Evolutionary conservation across 2,329 filamentous ascomycete species (phyloP).

Genomic region (Westerdykella ornata): DNA sequence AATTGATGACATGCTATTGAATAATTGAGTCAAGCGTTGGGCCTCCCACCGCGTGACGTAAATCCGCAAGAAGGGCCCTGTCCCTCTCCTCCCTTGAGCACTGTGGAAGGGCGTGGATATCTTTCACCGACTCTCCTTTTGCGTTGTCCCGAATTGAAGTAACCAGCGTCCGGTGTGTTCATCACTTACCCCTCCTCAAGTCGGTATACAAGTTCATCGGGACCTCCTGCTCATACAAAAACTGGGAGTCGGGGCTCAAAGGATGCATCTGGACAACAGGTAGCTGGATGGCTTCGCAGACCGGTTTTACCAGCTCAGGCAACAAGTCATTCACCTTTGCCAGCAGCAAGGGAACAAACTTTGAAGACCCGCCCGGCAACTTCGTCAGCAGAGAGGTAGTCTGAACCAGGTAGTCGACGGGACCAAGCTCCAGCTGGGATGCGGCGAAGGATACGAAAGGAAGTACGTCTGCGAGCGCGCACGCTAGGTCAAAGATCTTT

Average conservation of each 20-base stretch:
- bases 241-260: conserved; percentile 20
- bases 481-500: conserved; percentile 28
- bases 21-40: no score
- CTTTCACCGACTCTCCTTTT: no score
- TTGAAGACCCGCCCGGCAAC: conserved; percentile 18
- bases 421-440: conserved; percentile 13
- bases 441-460: conserved; percentile 16
- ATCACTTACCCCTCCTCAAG: conserved; percentile 9
- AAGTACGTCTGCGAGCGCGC: conserved; percentile 23
- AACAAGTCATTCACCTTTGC: conserved; percentile 23
- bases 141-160: no score
- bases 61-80: no score
- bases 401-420: conserved; percentile 16
- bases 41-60: no score
- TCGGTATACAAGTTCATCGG: conserved; percentile 15
- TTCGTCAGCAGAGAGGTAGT: conserved; percentile 14
- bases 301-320: conserved; percentile 13
- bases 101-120: no score
- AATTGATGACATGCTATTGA: no score
- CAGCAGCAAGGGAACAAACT: conserved; percentile 23
- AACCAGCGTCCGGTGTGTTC: no score
- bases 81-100: no score
- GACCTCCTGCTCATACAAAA: conserved; percentile 24
- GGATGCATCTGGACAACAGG: conserved; percentile 7
- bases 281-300: conserved; percentile 14